A percentile compares a stretch with the other conserved stretches of the same genome.
Evolutionary conservation across 306 rosid species (phyloP).

Genomic region (Echinosophora koreensis): DNA sequence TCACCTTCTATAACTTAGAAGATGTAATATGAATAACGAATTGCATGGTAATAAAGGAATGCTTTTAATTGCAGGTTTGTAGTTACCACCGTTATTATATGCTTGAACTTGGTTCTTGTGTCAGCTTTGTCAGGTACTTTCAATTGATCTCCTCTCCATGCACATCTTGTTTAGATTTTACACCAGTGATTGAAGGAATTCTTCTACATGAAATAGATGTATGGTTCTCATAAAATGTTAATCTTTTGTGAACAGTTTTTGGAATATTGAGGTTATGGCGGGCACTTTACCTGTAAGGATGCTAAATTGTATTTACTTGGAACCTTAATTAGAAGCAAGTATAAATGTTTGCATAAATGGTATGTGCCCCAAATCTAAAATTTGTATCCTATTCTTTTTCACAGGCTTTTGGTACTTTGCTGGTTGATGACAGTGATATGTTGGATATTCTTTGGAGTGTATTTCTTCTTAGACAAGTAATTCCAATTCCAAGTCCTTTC

Average conservation of each 20-base stretch:
- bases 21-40: neutral
- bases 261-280: slow-evolving; percentile 62
- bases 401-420: slow-evolving; percentile 67
- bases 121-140: slow-evolving; percentile 68
- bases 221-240: slow-evolving; percentile 36
- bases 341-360: neutral
- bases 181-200: no score
- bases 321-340: neutral
- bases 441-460: slow-evolving; percentile 80
- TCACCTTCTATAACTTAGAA: neutral
- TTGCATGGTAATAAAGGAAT: slow-evolving; percentile 9
- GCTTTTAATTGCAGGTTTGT: slow-evolving; percentile 64
- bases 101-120: slow-evolving; percentile 69
- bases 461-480: slow-evolving; percentile 77
- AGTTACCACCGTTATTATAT: slow-evolving; percentile 56
- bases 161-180: no score
- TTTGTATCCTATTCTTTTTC: slow-evolving; percentile 13
- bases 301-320: slow-evolving; percentile 19
- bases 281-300: slow-evolving; percentile 63
- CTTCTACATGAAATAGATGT: no score
- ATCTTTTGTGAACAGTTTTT: slow-evolving; percentile 58
- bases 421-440: slow-evolving; percentile 80
- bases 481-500: slow-evolving; percentile 49
- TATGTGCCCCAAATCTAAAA: neutral
- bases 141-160: neutral